phyloP scores from a whole-genome alignment of 768 basidiomycete genomes.

The Boletus patriciae region DNA sequence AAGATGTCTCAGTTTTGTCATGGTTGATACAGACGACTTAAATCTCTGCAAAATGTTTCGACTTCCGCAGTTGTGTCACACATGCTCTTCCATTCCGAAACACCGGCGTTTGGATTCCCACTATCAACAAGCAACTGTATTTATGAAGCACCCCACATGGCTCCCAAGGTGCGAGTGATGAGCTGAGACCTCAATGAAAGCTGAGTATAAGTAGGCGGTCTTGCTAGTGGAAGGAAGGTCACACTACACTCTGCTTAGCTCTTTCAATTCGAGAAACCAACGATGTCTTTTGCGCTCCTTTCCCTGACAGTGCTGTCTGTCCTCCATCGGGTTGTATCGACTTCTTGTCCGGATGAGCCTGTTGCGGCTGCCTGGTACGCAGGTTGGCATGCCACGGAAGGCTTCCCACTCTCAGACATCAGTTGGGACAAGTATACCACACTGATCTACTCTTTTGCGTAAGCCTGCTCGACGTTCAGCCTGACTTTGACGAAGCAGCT shows the following conservation, averaged over 20 bases:
- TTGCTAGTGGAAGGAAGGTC: not conserved
- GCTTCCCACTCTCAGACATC: conserved; percentile 52
- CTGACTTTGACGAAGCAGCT: not conserved
- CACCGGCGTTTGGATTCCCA: not conserved
- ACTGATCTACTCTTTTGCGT: conserved; percentile 67
- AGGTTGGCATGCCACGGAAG: conserved; percentile 57
- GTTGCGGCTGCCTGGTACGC: conserved; percentile 65
- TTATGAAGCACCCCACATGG: not conserved
- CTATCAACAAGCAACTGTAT: not conserved
- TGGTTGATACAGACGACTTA: not conserved
- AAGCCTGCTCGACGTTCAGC: conserved; percentile 17
- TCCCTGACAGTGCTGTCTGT: conserved; percentile 5
- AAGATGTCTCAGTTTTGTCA: not conserved
- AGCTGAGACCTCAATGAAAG: not conserved
- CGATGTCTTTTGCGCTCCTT: conserved; percentile 4
- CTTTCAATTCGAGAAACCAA: not conserved
- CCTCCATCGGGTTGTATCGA: not conserved
- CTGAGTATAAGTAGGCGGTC: conserved; percentile 7
- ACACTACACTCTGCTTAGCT: not conserved
- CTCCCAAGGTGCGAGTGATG: not conserved
- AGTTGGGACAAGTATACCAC: conserved; percentile 71
- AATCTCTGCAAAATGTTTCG: not conserved
- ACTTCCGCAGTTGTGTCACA: not conserved
- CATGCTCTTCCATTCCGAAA: not conserved
- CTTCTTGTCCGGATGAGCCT: not conserved